These are phyloP conservation scores for Candida pseudocylindracea DNA, from an alignment of 1,139 yeast species.

Conservation along the genomic window DNA sequence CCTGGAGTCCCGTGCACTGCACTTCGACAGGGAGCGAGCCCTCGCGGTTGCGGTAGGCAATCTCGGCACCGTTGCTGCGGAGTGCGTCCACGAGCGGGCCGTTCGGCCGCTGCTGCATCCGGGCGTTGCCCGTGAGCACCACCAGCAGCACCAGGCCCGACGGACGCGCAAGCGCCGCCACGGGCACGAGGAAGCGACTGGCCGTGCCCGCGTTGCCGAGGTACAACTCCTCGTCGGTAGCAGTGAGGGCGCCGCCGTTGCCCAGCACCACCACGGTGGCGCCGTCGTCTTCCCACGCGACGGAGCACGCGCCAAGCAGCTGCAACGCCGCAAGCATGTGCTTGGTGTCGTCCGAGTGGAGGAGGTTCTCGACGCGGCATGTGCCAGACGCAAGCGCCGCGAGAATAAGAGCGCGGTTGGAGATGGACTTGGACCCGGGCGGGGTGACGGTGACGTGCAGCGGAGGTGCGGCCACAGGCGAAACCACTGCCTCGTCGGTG, in stretches of 20 bases:
- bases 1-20: slow-evolving; percentile 54
- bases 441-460: slow-evolving; percentile 53
- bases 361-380: slow-evolving; percentile 60
- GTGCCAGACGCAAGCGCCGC: slow-evolving; percentile 85
- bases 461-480: no score
- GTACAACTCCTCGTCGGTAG: slow-evolving; percentile 45
- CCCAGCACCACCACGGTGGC: slow-evolving; percentile 74
- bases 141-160: slow-evolving; percentile 38
- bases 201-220: slow-evolving; percentile 98
- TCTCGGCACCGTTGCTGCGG: slow-evolving; percentile 50
- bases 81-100: slow-evolving; percentile 93
- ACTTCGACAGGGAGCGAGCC: slow-evolving; percentile 82
- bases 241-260: slow-evolving; percentile 54
- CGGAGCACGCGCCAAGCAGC: slow-evolving; percentile 59
- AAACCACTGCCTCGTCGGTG: no score
- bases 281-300: slow-evolving; percentile 61
- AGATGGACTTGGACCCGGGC: slow-evolving; percentile 94
- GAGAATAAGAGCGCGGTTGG: slow-evolving; percentile 79
- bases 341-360: slow-evolving; percentile 91
- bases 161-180: no score
- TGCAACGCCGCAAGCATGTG: slow-evolving; percentile 84
- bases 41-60: slow-evolving; percentile 44
- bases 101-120: slow-evolving; percentile 97
- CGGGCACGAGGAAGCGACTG: slow-evolving; percentile 79
- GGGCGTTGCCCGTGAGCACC: slow-evolving; percentile 72